Conservation (phyloP, 2,329 filamentous ascomycete species). For the Paecilomyces variotii region DNA sequence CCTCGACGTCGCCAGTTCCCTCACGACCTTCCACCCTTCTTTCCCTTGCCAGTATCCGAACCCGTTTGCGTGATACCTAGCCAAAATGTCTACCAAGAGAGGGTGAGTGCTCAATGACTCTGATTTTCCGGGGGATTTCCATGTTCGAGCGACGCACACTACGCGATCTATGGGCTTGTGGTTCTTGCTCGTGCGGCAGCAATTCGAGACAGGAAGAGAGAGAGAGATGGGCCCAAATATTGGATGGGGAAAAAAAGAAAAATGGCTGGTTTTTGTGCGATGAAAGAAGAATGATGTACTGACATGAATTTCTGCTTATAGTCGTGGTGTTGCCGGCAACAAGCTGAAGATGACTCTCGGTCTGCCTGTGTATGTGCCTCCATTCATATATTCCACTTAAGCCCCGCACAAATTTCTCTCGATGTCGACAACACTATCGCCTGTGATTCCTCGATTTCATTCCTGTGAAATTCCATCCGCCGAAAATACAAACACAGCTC, state of each 20-base stretch:
- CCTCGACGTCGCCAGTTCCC: constrained; percentile 20
- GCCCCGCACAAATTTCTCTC: not conserved
- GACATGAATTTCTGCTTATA: constrained; percentile 33
- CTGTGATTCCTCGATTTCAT: not conserved
- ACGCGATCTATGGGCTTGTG: not conserved
- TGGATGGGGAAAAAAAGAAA: not conserved
- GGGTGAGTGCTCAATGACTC: constrained; percentile 33
- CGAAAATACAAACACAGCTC: constrained; percentile 4
- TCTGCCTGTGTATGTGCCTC: constrained; percentile 88
- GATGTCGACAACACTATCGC: not conserved
- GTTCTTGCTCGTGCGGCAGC: not conserved
- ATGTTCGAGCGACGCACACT: not conserved
- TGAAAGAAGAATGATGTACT: not conserved
- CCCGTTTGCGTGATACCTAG: constrained; percentile 32
- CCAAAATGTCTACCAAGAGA: constrained; percentile 43
- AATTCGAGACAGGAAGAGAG: not conserved
- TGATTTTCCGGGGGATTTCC: not conserved
- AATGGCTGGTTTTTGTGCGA: not conserved
- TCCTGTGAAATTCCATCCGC: not conserved
- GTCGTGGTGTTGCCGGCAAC: constrained; percentile 92
- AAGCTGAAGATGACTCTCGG: constrained; percentile 99
- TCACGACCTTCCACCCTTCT: constrained; percentile 23
- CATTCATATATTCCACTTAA: constrained; percentile 4
- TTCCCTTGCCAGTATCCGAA: constrained; percentile 27
- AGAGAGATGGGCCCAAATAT: constrained; percentile 1